phyloP scores from a whole-genome alignment of 257 asterid species.

The Solanum chaucha region DNA sequence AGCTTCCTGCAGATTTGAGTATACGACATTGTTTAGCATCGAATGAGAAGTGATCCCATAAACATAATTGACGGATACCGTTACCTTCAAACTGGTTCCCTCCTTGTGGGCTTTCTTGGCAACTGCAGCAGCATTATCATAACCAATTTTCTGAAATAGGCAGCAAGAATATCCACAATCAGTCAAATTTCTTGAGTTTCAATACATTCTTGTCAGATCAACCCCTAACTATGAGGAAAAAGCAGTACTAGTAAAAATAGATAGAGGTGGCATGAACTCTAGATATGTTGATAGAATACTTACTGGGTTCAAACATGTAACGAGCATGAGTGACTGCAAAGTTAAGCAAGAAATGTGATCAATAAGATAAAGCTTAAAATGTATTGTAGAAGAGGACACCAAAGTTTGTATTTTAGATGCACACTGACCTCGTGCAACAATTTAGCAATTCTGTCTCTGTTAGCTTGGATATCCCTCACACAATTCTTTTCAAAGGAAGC shows the following conservation, averaged over 20 bases:
- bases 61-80: background rate
- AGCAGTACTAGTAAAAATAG: background rate
- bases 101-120: constrained; percentile 99
- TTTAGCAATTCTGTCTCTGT: constrained; percentile 71
- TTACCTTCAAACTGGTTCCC: constrained; percentile 84
- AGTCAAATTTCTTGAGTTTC: background rate
- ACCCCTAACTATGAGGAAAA: background rate
- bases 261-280: background rate
- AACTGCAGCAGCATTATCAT: constrained; percentile 89
- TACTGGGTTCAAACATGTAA: constrained; percentile 94
- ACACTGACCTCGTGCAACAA: constrained; percentile 72
- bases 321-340: constrained; percentile 97
- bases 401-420: background rate
- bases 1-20: constrained; percentile 55
- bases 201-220: background rate
- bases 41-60: background rate
- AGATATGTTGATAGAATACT: constrained; percentile 9
- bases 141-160: constrained; percentile 77
- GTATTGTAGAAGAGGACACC: background rate
- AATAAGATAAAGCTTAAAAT: background rate
- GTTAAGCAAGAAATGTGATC: background rate
- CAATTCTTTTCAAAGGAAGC: constrained; percentile 94
- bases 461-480: constrained; percentile 90
- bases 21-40: background rate
- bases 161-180: background rate